phyloP scores from a whole-genome alignment of 805 yeast species.

The Myxozyma mucilagina region DNA sequence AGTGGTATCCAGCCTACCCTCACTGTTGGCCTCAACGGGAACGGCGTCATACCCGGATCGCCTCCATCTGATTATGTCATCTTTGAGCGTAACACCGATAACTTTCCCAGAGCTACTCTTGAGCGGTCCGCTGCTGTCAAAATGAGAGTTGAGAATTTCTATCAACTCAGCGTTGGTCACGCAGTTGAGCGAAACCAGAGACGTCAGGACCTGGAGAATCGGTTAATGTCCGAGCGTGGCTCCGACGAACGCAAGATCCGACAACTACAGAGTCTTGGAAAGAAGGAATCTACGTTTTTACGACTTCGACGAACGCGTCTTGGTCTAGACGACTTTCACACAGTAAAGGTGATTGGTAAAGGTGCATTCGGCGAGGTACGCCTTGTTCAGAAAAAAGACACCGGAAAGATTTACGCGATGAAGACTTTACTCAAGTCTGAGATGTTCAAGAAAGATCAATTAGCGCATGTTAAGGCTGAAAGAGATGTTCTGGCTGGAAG shows the following conservation, averaged over 20 bases:
- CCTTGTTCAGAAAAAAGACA: constrained; percentile 87
- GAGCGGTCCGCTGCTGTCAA: constrained; percentile 84
- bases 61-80: constrained; percentile 53
- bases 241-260: constrained; percentile 85
- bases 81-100: constrained; percentile 81
- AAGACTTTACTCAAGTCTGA: constrained; percentile 86
- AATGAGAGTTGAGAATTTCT: constrained; percentile 77
- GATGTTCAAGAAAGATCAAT: constrained; percentile 91
- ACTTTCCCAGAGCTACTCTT: constrained; percentile 68
- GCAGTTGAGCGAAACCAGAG: constrained; percentile 92
- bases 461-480: constrained; percentile 94
- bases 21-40: constrained; percentile 2
- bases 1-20: background rate
- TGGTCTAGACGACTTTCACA: constrained; percentile 77
- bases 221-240: constrained; percentile 65
- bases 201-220: constrained; percentile 78
- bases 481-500: constrained; percentile 91
- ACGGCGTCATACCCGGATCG: constrained; percentile 39
- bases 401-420: constrained; percentile 93
- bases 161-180: constrained; percentile 80
- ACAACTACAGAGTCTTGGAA: constrained; percentile 78
- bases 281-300: constrained; percentile 82
- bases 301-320: constrained; percentile 82
- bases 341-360: constrained; percentile 90
- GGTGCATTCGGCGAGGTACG: constrained; percentile 99